Evolutionary conservation across 768 basidiomycete species (phyloP), one percentile per base, ranked within the genome.

Genomic region (Rhizopogon roseolus): DNA sequence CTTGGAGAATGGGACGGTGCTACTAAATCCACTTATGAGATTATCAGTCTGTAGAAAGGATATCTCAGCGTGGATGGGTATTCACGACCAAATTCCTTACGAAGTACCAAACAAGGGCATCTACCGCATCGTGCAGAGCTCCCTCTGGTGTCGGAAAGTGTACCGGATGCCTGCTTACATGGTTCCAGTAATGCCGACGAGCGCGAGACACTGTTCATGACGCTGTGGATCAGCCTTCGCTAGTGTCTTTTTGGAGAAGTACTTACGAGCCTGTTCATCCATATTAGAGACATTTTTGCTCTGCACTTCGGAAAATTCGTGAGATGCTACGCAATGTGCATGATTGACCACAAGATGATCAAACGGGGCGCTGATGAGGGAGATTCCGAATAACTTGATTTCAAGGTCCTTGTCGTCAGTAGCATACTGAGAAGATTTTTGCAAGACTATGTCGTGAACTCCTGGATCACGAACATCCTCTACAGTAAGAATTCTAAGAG

Each of bases 1-100:
- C 61, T 79, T 81, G 1, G 81, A 81, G 55, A 82, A 82, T 2
- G 81, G 80, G 14, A 76, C 78, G 2, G 70, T 64, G 56, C 77
- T 78, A 41, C 61, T 69, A 4, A 67, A 42, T 22, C 76, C 77
- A 17, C 72, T 71, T 41, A 77, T 75, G 41, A 81, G 59, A 58
- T 82, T 81, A 54, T 81, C 81, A 53, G 71, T 73, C 72, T 75
- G 49, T 36, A 32, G 32, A 11, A 8, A 50, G 27, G 46, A 41
- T 6, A 39, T 10, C n/a, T n/a, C 16, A 19, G 16, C 17, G 11
- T 11, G 14, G n/a, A 25, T 11, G 6, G n/a, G 16, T 11, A 19
- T 9, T 5, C 56, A 50, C 13, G 11, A 41, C 42, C 11, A 32
- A 49, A n/a, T 8, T 11, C 25, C 69, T 17, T 49, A 78, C 76